These are phyloP conservation scores for Zymoseptoria brevis DNA, from an alignment of 2,329 filamentous ascomycete species.

Conservation along the genomic window DNA sequence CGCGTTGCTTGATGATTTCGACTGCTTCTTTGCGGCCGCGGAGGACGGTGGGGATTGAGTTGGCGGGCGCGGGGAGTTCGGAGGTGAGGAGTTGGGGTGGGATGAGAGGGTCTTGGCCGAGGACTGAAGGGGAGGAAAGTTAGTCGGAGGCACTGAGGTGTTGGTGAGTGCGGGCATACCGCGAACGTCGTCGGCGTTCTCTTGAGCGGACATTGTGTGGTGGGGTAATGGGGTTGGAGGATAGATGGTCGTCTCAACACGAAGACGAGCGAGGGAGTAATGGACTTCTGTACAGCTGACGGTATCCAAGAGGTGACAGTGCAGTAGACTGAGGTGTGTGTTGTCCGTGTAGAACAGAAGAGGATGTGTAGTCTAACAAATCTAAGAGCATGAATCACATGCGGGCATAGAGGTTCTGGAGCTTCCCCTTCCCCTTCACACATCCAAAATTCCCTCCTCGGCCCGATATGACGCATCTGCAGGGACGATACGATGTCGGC, in stretches of 20 bases:
- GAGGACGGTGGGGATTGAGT: constrained; percentile 60
- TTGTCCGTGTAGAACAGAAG: neutral
- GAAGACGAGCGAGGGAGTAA: neutral
- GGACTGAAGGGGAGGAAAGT: constrained; percentile 48
- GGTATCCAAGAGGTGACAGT: neutral
- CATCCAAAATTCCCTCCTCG: neutral
- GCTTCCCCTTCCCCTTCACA: neutral
- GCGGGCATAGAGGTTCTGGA: neutral
- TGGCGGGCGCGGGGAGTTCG: constrained; percentile 63
- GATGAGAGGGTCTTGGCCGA: constrained; percentile 90
- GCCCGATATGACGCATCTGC: neutral
- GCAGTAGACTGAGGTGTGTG: neutral
- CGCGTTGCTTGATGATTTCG: constrained; percentile 67
- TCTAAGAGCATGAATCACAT: neutral
- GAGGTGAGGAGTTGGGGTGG: constrained; percentile 77
- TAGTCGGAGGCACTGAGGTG: constrained; percentile 6
- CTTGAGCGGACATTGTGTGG: constrained; percentile 13
- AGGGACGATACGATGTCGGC: neutral
- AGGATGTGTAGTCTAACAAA: neutral
- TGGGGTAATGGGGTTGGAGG: neutral
- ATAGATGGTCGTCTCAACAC: neutral
- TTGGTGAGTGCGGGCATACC: constrained; percentile 30
- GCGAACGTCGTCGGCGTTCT: constrained; percentile 44
- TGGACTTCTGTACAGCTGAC: neutral
- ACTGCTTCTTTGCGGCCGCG: constrained; percentile 62